A percentile compares a stretch with the other conserved stretches of the same genome.
These are phyloP conservation scores for Vaccinium corymbosum DNA, from an alignment of 148 eudicot species.

Conservation along the genomic window DNA sequence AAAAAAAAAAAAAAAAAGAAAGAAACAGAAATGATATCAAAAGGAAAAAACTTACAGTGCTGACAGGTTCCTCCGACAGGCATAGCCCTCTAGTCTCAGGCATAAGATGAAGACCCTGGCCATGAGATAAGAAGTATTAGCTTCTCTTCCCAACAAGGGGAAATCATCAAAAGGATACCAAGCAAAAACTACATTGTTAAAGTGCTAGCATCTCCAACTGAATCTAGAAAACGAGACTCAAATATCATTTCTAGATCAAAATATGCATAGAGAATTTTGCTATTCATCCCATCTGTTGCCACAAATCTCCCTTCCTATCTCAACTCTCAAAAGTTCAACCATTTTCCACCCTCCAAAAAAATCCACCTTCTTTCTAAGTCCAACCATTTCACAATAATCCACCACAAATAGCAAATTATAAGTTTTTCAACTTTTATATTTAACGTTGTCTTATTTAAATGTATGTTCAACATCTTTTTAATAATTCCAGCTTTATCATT, in stretches of 20 bases:
- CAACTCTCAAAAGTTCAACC: not conserved
- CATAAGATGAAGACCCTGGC: slow-evolving; percentile 91
- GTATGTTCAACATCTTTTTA: not conserved
- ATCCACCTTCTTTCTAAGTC: not conserved
- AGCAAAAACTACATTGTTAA: not conserved
- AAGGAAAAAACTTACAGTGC: slow-evolving; percentile 53
- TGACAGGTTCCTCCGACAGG: slow-evolving; percentile 90
- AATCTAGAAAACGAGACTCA: slow-evolving; percentile 7
- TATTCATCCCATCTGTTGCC: not conserved
- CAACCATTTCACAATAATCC: not conserved
- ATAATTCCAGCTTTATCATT: not conserved
- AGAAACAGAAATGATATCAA: not conserved
- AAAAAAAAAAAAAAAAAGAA: not conserved
- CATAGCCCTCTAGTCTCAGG: slow-evolving; percentile 99
- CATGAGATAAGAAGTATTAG: not conserved
- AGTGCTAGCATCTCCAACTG: not conserved
- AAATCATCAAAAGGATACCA: not conserved
- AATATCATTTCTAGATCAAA: not conserved
- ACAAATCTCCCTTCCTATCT: not conserved
- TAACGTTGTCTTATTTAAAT: not conserved
- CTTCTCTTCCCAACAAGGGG: not conserved
- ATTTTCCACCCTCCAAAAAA: not conserved
- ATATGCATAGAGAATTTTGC: not conserved
- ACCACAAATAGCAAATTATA: not conserved
- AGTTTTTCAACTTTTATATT: not conserved